Conservation (phyloP, 2,329 filamentous ascomycete species). For the Aschersonia sp. region DNA sequence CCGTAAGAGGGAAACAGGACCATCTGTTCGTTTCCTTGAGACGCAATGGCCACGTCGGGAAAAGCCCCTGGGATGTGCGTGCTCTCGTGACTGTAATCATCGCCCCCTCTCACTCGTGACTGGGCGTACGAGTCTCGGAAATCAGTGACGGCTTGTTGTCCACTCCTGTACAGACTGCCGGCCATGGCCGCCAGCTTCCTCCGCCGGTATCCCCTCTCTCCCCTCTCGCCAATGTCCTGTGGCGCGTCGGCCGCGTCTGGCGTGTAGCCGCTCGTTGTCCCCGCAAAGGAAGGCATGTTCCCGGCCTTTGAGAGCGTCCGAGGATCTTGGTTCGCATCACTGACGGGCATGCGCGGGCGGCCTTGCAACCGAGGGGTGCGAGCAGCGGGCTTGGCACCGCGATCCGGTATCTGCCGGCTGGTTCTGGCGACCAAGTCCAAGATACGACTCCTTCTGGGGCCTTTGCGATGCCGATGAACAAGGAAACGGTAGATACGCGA, state of each 20-base stretch:
- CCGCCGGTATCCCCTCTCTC: conserved; percentile 57
- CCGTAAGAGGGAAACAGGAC: conserved; percentile 92
- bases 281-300: conserved; percentile 14
- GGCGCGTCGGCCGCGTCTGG: conserved; percentile 11
- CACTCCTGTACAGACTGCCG: conserved; percentile 39
- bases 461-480: conserved; percentile 45
- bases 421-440: conserved; percentile 26
- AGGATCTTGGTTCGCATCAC: conserved; percentile 18
- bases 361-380: background rate
- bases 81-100: conserved; percentile 15
- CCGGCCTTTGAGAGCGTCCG: conserved; percentile 12
- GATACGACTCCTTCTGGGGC: conserved; percentile 27
- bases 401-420: conserved; percentile 26
- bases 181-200: conserved; percentile 59
- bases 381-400: background rate
- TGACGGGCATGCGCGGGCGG: conserved; percentile 5
- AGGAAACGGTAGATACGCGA: conserved; percentile 64
- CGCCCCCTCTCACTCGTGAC: conserved; percentile 23
- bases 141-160: conserved; percentile 41
- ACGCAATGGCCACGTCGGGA: conserved; percentile 68
- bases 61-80: conserved; percentile 57
- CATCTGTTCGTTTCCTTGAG: conserved; percentile 78
- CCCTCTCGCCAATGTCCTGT: conserved; percentile 12
- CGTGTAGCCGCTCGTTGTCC: conserved; percentile 13
- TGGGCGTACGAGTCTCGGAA: conserved; percentile 45